Percentiles rank a stretch among this genome's conserved stretches.
phyloP scores from a whole-genome alignment of 495 filamentous ascomycete species.

The Aspergillus egyptiacus region DNA sequence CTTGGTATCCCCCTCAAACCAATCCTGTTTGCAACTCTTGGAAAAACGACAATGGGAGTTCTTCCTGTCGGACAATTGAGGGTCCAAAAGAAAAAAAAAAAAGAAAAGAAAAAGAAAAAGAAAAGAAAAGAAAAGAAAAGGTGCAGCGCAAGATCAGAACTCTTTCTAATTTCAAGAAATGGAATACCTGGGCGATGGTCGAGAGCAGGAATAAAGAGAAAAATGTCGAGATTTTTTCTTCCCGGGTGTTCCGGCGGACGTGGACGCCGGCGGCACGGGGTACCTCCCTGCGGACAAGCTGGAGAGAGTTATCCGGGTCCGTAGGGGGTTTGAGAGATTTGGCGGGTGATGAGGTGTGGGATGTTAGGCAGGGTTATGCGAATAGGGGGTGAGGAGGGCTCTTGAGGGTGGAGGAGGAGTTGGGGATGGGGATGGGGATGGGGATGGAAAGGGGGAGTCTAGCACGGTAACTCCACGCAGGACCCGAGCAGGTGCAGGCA shows the following conservation, averaged over 20 bases:
- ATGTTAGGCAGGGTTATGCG: slow-evolving; percentile 54
- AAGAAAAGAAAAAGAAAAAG: too few relatives aligned
- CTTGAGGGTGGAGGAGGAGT: slow-evolving; percentile 8
- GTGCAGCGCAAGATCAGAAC: too few relatives aligned
- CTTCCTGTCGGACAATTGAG: too few relatives aligned
- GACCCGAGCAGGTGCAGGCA: background rate
- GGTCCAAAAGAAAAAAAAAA: too few relatives aligned
- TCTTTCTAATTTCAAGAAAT: slow-evolving; percentile 59
- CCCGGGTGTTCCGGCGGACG: slow-evolving; percentile 61
- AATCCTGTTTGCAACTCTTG: too few relatives aligned
- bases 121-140: too few relatives aligned
- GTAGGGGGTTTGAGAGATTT: slow-evolving; percentile 52
- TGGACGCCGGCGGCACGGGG: slow-evolving; percentile 50
- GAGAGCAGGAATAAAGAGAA: slow-evolving; percentile 53
- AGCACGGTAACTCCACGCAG: too few relatives aligned
- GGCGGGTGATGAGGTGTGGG: slow-evolving; percentile 72
- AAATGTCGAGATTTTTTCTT: slow-evolving; percentile 60
- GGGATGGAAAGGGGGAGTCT: background rate
- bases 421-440: background rate
- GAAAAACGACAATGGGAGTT: too few relatives aligned
- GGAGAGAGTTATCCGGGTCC: slow-evolving; percentile 42
- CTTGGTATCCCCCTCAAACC: too few relatives aligned
- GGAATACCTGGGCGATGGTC: slow-evolving; percentile 66
- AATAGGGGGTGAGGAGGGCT: slow-evolving; percentile 46
- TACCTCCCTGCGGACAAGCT: slow-evolving; percentile 47